Evolutionary conservation across 352 stramenopile genomes (phyloP), one percentile per base, ranked within the genome.

Genomic region (Pythium volutum): DNA sequence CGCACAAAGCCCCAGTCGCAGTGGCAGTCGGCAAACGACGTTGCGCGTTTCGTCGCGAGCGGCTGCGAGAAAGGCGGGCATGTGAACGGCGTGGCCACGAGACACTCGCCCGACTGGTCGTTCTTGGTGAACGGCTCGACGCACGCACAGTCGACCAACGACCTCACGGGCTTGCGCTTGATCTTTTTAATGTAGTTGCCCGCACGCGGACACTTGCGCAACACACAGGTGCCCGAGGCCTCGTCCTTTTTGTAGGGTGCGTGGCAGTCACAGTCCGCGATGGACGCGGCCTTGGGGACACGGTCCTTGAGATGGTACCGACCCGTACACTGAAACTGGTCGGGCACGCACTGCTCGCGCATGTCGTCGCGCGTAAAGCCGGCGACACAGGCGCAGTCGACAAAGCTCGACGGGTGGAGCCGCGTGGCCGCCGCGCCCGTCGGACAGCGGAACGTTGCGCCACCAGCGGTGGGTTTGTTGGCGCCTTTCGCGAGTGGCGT

Each of bases 1-100:
- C 79, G 81, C 7, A 91, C 76, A 45, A 78, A 93, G 10, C 81
- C 81, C 75, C 75, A 91, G 55, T 81, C 81, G 41, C 85, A 95
- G 39, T 82, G 70, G 56, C 85, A 95, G 64, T 92, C 81, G 6
- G 55, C 70, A 54, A 92, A 88, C 10, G 78, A 91, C 49, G 70
- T 55, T 0, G 78, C 68, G 3, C 41, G 51, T 15, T 65, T 39
- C 38, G 76, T 74, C 7, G 73, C 33, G 14, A 70, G 59, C 7
- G 74, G 57, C 8, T 69, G 74, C 6, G 80, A 75, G 42, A 77
- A 64, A 5, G 55, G 56, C 4, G 65, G 65, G 23, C 65, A 72
- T 27, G 56, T 42, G 54, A 57, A 72, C 22, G 48, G 46, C 26
- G 23, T n/a, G 3, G 43, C 36, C 22, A 73, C 18, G 2, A 84